Conservation (phyloP, 2,329 filamentous ascomycete genomes). For the Fusarium agapanthi region DNA sequence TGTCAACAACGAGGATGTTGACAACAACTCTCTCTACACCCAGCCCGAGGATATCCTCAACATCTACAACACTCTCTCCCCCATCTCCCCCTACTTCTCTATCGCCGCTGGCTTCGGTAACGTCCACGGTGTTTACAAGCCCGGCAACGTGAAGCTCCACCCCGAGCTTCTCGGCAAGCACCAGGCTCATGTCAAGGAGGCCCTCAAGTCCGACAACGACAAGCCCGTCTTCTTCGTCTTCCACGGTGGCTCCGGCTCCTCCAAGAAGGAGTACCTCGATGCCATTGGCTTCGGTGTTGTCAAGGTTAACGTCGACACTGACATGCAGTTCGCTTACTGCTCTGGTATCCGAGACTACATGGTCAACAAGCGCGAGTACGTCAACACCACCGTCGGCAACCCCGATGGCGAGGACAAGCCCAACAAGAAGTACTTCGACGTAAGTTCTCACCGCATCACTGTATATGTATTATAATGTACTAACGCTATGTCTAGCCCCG, state of each 20-base stretch:
- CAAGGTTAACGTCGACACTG: conserved; percentile 99
- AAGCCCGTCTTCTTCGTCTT: conserved; percentile 99
- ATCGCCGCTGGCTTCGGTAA: conserved; percentile 99
- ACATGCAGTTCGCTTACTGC: conserved; percentile 95
- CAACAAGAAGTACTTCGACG: conserved; percentile 95
- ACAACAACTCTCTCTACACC: conserved; percentile 97
- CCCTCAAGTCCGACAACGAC: conserved; percentile 74
- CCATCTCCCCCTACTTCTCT: conserved; percentile 95
- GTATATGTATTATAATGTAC: neutral
- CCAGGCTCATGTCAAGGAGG: conserved; percentile 88
- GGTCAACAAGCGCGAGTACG: conserved; percentile 93
- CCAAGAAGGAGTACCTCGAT: conserved; percentile 87
- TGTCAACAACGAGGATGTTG: conserved; percentile 97
- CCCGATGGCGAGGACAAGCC: conserved; percentile 96
- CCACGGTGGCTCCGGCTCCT: conserved; percentile 95
- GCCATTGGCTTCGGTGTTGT: conserved; percentile 94
- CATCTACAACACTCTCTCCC: conserved; percentile 85
- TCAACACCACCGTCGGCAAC: conserved; percentile 88
- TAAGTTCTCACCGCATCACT: conserved; percentile 41
- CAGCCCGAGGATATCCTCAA: conserved; percentile 95
- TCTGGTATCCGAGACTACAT: conserved; percentile 94
- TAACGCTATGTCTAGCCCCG: conserved; percentile 67
- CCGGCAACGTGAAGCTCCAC: conserved; percentile 95
- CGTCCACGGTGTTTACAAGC: conserved; percentile 99
- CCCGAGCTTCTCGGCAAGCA: conserved; percentile 97